phyloP scores from a whole-genome alignment of 306 rosid genomes.

The Vigna radiata region DNA sequence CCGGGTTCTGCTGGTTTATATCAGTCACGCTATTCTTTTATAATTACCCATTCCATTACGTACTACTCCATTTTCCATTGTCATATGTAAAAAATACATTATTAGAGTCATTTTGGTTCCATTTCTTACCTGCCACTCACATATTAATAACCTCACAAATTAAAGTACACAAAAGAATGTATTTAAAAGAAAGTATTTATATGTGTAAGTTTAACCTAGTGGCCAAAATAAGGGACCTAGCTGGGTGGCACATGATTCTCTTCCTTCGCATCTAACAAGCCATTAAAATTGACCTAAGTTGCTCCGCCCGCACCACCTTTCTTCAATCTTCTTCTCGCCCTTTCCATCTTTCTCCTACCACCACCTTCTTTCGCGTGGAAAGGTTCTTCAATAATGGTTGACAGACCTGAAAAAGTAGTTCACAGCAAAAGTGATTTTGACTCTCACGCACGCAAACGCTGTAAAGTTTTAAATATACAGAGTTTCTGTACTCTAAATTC shows the following conservation, averaged over 20 bases:
- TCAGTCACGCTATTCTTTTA: constrained; percentile 39
- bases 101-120: background rate
- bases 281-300: constrained; percentile 36
- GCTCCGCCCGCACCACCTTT: constrained; percentile 39
- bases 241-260: constrained; percentile 29
- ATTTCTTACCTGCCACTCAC: constrained; percentile 26
- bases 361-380: constrained; percentile 48
- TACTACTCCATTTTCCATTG: constrained; percentile 33
- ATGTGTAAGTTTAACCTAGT: constrained; percentile 20
- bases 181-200: background rate
- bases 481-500: constrained; percentile 41
- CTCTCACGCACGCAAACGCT: constrained; percentile 14
- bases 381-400: constrained; percentile 65
- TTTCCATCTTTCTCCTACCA: constrained; percentile 59
- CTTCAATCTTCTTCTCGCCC: constrained; percentile 56
- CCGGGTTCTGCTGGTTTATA: constrained; percentile 1
- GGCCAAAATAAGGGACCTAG: constrained; percentile 26
- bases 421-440: constrained; percentile 39
- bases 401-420: constrained; percentile 58
- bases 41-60: background rate
- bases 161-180: constrained; percentile 26
- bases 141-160: constrained; percentile 12
- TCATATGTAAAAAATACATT: constrained; percentile 10
- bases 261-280: constrained; percentile 24
- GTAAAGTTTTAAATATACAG: constrained; percentile 18